Evolutionary conservation across 2,329 filamentous ascomycete species (phyloP), one percentile per base, ranked within the genome.

Genomic region (Aspergillus felis): DNA sequence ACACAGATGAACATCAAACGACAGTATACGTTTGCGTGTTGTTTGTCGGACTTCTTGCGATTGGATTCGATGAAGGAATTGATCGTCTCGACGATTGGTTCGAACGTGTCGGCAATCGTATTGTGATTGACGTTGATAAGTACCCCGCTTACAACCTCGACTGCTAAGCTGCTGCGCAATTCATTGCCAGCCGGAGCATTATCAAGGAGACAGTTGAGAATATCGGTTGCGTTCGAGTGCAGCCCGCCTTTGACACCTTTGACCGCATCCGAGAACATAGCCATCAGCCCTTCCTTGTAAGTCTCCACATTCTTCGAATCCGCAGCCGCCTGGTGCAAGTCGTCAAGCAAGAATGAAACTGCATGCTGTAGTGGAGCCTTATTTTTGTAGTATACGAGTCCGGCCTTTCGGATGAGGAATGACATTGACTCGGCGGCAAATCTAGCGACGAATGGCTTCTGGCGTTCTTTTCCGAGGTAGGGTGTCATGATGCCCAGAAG

Each of bases 351-450:
- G 73, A 92, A 88, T 12, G 82, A 78, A 2, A 96, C 77, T n/a
- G 97, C 86, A 12, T 81, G 76, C 12, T 84, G 79, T 38, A 99
- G 79, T 0, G 91, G 85, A 27, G 81, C 84, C 51, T 76, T 76
- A 63, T 93, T 89, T 64, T 91, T 87, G 62, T 90, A 85, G 55
- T 91, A 90, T 2, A 87, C 83, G 17, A 88, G 83, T 2, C 89
- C 92, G 6, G 92, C 89, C 76, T 97, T 97, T 68, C 91, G 89
- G 22, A 99, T 82, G 22, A 99, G 80, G 69, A 97, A 99, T 64
- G 92, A 96, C 78, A 99, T 83, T 2, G 94, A 91, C 76, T 99
- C 94, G 27, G 94, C 94, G 12, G 93, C 90, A 74, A 97, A 99
- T 55, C 92, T 86, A 25, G 91, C 88, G 63, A 97, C 91, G 73